Evolutionary conservation across 2,329 filamentous ascomycete species (phyloP).

Genomic region (Pyrenophora tritici-repentis): DNA sequence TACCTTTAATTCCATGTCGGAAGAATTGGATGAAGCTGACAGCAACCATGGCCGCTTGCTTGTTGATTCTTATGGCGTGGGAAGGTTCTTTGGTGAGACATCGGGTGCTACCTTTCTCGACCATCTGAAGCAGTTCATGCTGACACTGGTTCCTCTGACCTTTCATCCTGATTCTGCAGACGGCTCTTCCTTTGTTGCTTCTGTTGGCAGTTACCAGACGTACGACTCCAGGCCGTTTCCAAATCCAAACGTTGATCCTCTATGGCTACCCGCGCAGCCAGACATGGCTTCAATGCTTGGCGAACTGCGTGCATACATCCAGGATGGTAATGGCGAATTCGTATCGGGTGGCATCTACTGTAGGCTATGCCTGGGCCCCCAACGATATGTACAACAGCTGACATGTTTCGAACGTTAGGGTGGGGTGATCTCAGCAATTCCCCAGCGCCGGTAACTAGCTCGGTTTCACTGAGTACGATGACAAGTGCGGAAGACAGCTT

Average conservation of each 20-base stretch:
- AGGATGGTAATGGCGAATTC: slow-evolving; percentile 31
- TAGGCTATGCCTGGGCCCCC: slow-evolving; percentile 1
- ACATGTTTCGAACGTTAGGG: slow-evolving; percentile 3
- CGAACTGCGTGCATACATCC: slow-evolving; percentile 28
- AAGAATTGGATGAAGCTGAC: slow-evolving; percentile 10
- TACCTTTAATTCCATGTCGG: slow-evolving; percentile 12
- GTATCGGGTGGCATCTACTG: slow-evolving; percentile 32
- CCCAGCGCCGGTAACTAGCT: slow-evolving; percentile 16
- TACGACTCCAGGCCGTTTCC: slow-evolving; percentile 35
- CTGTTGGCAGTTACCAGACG: slow-evolving; percentile 34
- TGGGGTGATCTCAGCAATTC: slow-evolving; percentile 30
- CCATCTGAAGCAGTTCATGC: slow-evolving; percentile 33
- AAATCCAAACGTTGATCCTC: slow-evolving; percentile 30
- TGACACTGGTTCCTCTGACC: slow-evolving; percentile 25
- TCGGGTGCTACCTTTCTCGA: slow-evolving; percentile 37
- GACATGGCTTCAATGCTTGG: slow-evolving; percentile 30
- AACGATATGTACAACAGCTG: neutral
- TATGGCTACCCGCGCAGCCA: slow-evolving; percentile 29
- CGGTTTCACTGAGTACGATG: slow-evolving; percentile 20
- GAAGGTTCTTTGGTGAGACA: slow-evolving; percentile 31
- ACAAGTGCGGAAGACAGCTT: slow-evolving; percentile 21
- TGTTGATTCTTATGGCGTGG: slow-evolving; percentile 22
- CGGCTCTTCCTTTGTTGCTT: slow-evolving; percentile 26
- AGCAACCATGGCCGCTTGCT: slow-evolving; percentile 25
- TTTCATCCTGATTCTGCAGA: slow-evolving; percentile 22